Evolutionary conservation across 2,329 filamentous ascomycete species (phyloP), one percentile per base, ranked within the genome.

Genomic region (Leptographium galeiforme): DNA sequence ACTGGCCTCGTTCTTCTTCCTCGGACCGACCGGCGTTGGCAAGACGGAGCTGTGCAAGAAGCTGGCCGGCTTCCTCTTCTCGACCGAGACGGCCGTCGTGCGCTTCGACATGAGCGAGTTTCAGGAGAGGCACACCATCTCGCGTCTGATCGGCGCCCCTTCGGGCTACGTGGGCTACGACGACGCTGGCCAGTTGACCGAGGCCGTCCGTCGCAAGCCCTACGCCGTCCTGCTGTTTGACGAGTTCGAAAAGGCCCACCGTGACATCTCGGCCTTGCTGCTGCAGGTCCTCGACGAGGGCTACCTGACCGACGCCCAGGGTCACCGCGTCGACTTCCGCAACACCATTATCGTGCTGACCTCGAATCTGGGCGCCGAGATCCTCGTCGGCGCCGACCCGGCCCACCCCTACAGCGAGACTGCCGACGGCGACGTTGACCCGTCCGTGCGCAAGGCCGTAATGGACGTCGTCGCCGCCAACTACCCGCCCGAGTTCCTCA

Each of bases 31-130:
- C 0, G 93, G 93, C 64, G 91, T 96, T 18, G 93, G 93, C 54
- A 98, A 97, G 73, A 98, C 93, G 4, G 90, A 97, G 65, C 80
- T 97, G 1, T 95, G 90, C 76, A 97, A 97, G 75, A 91, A 94
- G 66, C 84, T 98, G 61, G 93, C 93, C 1, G 79, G 78, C 55
- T 97, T 96, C 71, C 74, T 98, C 40, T 98, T 97, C 70, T 93
- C 87, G 0, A 95, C 89, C 1, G 88, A 95, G 62, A 82, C 82
- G 33, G 91, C 93, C 3, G 89, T 98, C 32, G 81, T 96, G 38
- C 80, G 93, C 38, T 97, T 97, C 67, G 93, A 97, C 68, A 97
- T 97, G 93, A 88, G 83, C 61, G 93, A 98, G 64, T 97, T 96
- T 66, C 89, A 95, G 64, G 93, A 97, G 66, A 95, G 95, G 68